Evolutionary conservation across 2,329 filamentous ascomycete genomes (phyloP).

Genomic region (Colletotrichum tropicicola): DNA sequence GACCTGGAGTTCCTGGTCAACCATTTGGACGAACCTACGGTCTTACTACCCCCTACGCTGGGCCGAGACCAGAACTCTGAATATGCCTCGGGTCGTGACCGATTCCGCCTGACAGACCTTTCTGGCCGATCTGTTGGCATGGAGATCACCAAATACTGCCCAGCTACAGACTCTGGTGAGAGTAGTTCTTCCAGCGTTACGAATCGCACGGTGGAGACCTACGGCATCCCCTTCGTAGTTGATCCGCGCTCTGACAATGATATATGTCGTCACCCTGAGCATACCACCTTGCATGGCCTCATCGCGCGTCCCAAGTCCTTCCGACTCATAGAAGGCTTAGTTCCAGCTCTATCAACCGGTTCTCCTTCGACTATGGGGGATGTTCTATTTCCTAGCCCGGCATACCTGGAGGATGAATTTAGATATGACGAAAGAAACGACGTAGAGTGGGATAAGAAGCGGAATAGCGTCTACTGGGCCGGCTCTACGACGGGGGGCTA

Average conservation of each 20-base stretch:
- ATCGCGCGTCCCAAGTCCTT: slow-evolving; percentile 53
- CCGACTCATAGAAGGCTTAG: slow-evolving; percentile 45
- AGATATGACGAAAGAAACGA: slow-evolving; percentile 52
- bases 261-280: slow-evolving; percentile 55
- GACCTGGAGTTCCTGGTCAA: slow-evolving; percentile 55
- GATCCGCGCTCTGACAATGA: slow-evolving; percentile 34
- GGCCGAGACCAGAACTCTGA: not conserved
- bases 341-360: slow-evolving; percentile 58
- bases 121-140: not conserved
- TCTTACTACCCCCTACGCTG: slow-evolving; percentile 40
- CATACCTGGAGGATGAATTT: slow-evolving; percentile 54
- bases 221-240: slow-evolving; percentile 47
- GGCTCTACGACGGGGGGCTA: slow-evolving; percentile 63
- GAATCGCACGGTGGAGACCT: slow-evolving; percentile 31
- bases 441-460: slow-evolving; percentile 57
- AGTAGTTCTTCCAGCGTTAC: not conserved
- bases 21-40: slow-evolving; percentile 56
- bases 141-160: slow-evolving; percentile 35
- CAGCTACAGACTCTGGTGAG: not conserved
- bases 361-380: slow-evolving; percentile 57
- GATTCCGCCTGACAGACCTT: not conserved
- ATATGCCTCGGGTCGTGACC: not conserved
- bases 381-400: slow-evolving; percentile 60
- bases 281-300: slow-evolving; percentile 53
- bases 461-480: slow-evolving; percentile 63